Conservation (phyloP, 768 basidiomycete species). For the Exsudoporus frostii region DNA sequence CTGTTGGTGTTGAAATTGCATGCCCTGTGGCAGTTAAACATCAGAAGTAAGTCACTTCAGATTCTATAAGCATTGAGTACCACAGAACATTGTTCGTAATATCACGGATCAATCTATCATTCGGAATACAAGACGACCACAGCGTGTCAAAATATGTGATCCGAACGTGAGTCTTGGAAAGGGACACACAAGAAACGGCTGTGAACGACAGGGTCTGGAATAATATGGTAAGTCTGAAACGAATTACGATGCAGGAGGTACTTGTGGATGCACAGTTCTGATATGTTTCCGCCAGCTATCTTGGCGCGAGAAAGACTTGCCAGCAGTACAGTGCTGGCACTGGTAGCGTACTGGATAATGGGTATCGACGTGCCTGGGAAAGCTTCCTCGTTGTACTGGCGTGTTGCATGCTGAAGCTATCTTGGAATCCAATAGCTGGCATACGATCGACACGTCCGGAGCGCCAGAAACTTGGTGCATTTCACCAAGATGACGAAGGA, state of each 20-base stretch:
- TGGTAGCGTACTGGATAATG: constrained; percentile 16
- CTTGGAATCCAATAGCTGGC: constrained; percentile 9
- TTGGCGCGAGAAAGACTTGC: constrained; percentile 20
- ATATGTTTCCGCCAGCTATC: constrained; percentile 20
- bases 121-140: no score
- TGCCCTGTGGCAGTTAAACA: background rate
- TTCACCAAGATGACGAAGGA: constrained; percentile 18
- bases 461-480: constrained; percentile 14
- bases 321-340: constrained; percentile 12
- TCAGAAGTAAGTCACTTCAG: background rate
- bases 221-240: background rate
- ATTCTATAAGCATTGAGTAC: background rate
- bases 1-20: background rate
- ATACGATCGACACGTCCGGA: background rate
- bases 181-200: background rate
- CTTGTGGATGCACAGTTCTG: constrained; percentile 1
- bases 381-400: constrained; percentile 5
- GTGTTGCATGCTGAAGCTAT: constrained; percentile 1
- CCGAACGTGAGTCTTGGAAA: background rate
- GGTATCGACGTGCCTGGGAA: constrained; percentile 17
- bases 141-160: background rate
- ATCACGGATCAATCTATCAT: background rate
- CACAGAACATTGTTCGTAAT: background rate
- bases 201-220: background rate
- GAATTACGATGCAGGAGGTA: background rate